Evolutionary conservation across 2,329 filamentous ascomycete species (phyloP), one percentile per base, ranked within the genome.

Genomic region (Cyanodermella asteris): DNA sequence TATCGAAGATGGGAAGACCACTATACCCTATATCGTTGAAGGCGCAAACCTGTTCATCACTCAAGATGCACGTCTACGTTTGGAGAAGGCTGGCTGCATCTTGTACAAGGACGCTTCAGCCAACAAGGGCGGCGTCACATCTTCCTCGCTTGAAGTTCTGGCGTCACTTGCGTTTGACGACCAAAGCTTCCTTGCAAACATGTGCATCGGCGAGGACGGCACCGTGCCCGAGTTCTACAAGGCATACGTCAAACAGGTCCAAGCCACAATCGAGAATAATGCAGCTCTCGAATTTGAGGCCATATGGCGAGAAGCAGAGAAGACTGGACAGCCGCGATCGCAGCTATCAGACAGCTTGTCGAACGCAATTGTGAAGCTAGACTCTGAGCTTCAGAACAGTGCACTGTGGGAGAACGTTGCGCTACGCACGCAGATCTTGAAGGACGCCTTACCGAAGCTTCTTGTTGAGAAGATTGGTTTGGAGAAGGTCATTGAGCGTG

Each of bases 1-100:
- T 33, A 94, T 97, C 50, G 69, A 73, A 44, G 70, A 91, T 33
- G 81, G 82, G 53, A 93, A 91, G 56, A 62, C 65, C 13, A 67
- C 64, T 7, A 74, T 97, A 31, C 82, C 84, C 1, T 97, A 90
- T 54, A 87, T 97, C 27, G 84, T 97, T 22, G 87, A 97, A 53
- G 87, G 87, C 26, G 87, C 87, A 50, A 97, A 94, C 49, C 61
- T 97, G 27, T 97, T 97, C 64, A 90, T 97, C 53, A 93, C 87
- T 1, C 87, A 97, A 51, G 87, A 97, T 41, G 84, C 84, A 39
- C 94, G 94, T 58, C 64, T 94, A 28, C 76, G 81, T 13, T 68
- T 97, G 9, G 87, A 97, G 55, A 73, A 80, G 39, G 82, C 84
- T n/a, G 87, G 87, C 31, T 90, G 80, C 44, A 69, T 94, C 39